A percentile compares a stretch with the other conserved stretches of the same genome.
These are phyloP conservation scores for Colletotrichum cordylinicola DNA, from an alignment of 2,329 filamentous ascomycete genomes.

Conservation along the genomic window DNA sequence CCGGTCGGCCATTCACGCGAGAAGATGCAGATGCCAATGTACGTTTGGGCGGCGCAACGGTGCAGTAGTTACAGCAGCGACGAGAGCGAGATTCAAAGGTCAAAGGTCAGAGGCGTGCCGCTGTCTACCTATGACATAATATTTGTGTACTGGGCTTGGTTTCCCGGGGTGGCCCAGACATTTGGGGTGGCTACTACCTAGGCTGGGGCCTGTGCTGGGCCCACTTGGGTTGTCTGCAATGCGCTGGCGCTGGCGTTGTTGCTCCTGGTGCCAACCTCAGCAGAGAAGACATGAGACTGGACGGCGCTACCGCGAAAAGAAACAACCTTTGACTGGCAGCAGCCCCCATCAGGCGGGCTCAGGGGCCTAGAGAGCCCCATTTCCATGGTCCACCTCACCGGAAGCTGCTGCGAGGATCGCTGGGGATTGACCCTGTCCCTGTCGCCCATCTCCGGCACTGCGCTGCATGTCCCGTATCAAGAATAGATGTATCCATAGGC, in stretches of 20 bases:
- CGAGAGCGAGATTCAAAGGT: neutral
- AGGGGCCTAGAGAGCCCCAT: neutral
- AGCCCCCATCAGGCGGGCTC: neutral
- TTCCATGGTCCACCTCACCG: conserved; percentile 5
- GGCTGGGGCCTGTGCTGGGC: neutral
- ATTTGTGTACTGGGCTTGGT: neutral
- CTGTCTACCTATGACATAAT: conserved; percentile 20
- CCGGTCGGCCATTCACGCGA: neutral
- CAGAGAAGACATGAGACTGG: neutral
- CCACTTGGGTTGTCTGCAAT: neutral
- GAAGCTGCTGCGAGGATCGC: conserved; percentile 19
- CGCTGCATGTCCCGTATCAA: neutral
- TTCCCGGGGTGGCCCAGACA: conserved; percentile 1
- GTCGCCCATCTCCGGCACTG: neutral
- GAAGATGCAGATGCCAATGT: neutral
- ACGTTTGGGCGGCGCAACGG: neutral
- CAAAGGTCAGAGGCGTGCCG: neutral
- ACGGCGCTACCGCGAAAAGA: conserved; percentile 5
- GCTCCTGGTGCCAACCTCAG: neutral
- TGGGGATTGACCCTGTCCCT: conserved; percentile 14
- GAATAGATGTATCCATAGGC: neutral
- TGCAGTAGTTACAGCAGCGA: neutral
- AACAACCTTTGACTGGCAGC: neutral
- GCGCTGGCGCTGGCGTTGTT: neutral
- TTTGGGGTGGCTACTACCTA: neutral